Evolutionary conservation across 2,329 filamentous ascomycete genomes (phyloP).

Genomic region (Onygenales sp.): DNA sequence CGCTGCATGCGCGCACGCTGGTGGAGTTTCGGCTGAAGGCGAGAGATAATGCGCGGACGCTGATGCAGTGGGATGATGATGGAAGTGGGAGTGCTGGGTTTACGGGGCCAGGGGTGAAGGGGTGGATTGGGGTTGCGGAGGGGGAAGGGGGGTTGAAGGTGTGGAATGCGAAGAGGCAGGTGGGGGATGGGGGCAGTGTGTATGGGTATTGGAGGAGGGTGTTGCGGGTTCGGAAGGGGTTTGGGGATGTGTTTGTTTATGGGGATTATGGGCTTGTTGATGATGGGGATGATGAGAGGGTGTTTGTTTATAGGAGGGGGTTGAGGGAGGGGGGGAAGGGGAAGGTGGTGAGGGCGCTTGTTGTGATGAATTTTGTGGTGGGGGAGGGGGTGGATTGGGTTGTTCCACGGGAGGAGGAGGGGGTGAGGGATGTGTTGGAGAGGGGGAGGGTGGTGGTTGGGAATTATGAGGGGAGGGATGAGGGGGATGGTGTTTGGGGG

Average conservation of each 20-base stretch:
- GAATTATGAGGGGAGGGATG: not conserved
- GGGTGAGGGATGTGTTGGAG: not conserved
- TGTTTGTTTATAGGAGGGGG: conserved; percentile 46
- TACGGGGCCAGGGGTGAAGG: conserved; percentile 41
- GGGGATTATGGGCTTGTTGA: conserved; percentile 52
- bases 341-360: conserved; percentile 11
- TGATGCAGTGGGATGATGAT: conserved; percentile 60
- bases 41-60: conserved; percentile 60
- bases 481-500: not conserved
- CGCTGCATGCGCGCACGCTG: conserved; percentile 20
- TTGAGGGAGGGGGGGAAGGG: not conserved
- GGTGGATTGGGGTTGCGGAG: conserved; percentile 56
- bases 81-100: conserved; percentile 49
- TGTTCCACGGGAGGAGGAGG: conserved; percentile 9
- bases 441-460: not conserved
- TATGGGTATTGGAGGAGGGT: conserved; percentile 54
- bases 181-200: conserved; percentile 37
- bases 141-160: conserved; percentile 49
- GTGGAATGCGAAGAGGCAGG: conserved; percentile 50
- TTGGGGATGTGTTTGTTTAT: conserved; percentile 57
- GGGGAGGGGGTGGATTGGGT: conserved; percentile 12
- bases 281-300: conserved; percentile 35
- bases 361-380: conserved; percentile 22
- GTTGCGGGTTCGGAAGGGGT: conserved; percentile 50
- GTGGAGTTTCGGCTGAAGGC: conserved; percentile 32